These are phyloP conservation scores for Pseudodiploospora longispora DNA, from an alignment of 2,329 filamentous ascomycete genomes.

Conservation along the genomic window DNA sequence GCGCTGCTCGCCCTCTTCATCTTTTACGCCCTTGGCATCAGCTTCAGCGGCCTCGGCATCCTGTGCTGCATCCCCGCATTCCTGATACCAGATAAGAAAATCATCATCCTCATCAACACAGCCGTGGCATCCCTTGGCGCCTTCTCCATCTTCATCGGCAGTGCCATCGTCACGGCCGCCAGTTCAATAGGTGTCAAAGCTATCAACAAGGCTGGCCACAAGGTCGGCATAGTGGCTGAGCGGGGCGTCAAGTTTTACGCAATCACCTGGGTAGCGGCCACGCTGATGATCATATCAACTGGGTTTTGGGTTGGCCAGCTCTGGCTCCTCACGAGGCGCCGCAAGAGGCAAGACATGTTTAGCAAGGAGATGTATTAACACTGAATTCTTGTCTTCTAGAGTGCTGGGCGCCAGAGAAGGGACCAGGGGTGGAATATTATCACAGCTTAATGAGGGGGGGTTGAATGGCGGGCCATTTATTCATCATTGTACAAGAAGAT, in stretches of 20 bases:
- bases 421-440: too few species aligned
- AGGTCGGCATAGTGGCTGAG: slow-evolving; percentile 36
- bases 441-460: too few species aligned
- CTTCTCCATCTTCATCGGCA: slow-evolving; percentile 31
- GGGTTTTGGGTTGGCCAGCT: slow-evolving; percentile 34
- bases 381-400: too few species aligned
- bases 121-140: slow-evolving; percentile 27
- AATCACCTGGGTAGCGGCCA: slow-evolving; percentile 40
- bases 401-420: too few species aligned
- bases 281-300: slow-evolving; percentile 30
- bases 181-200: slow-evolving; percentile 30
- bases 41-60: slow-evolving; percentile 35
- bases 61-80: slow-evolving; percentile 29
- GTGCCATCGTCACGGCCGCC: slow-evolving; percentile 34
- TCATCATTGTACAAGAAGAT: too few species aligned
- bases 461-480: too few species aligned
- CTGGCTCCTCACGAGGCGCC: slow-evolving; percentile 12
- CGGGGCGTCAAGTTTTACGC: slow-evolving; percentile 36
- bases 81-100: slow-evolving; percentile 19
- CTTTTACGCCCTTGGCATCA: slow-evolving; percentile 38
- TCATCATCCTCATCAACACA: slow-evolving; percentile 28
- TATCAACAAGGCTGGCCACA: slow-evolving; percentile 35
- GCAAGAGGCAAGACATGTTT: slow-evolving; percentile 17
- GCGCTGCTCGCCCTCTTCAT: slow-evolving; percentile 41
- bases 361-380: slow-evolving; percentile 21